A percentile compares a stretch with the other conserved stretches of the same genome.
These are phyloP conservation scores for Ceratonia siliqua DNA, from an alignment of 306 rosid genomes.

Conservation along the genomic window DNA sequence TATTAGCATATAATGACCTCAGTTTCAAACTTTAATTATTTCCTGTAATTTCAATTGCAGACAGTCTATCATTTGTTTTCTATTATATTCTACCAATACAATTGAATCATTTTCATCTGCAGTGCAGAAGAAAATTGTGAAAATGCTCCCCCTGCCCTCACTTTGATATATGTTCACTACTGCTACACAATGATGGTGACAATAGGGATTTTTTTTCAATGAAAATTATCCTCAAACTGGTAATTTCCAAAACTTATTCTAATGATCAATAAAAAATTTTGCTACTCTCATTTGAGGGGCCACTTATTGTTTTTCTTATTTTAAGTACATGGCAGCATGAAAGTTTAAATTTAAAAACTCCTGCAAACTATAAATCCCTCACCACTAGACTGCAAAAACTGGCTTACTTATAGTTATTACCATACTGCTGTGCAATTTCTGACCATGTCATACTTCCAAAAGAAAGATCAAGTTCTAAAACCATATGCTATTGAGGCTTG, in stretches of 20 bases:
- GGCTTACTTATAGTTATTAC: too few relatives aligned
- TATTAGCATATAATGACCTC: not conserved
- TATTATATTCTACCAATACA: not conserved
- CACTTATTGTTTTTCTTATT: not conserved
- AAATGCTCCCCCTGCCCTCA: not conserved
- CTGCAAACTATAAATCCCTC: not conserved
- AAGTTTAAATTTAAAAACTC: not conserved
- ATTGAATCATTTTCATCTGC: not conserved
- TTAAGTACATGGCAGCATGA: not conserved
- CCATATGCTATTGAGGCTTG: conserved; percentile 29
- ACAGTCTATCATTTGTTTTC: not conserved
- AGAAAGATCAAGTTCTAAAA: not conserved
- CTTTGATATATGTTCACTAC: not conserved
- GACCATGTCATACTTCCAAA: not conserved
- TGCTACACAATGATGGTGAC: not conserved
- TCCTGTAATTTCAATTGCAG: not conserved
- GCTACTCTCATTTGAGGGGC: not conserved
- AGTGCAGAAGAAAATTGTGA: conserved; percentile 19
- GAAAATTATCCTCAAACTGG: not conserved
- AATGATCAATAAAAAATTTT: not conserved
- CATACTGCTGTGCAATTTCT: too few relatives aligned
- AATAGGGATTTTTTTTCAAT: not conserved
- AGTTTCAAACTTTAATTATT: not conserved
- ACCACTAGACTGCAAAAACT: too few relatives aligned
- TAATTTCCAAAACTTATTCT: too few relatives aligned